These are phyloP conservation scores for Didymella pinodella DNA, from an alignment of 2,329 filamentous ascomycete species.

Conservation along the genomic window DNA sequence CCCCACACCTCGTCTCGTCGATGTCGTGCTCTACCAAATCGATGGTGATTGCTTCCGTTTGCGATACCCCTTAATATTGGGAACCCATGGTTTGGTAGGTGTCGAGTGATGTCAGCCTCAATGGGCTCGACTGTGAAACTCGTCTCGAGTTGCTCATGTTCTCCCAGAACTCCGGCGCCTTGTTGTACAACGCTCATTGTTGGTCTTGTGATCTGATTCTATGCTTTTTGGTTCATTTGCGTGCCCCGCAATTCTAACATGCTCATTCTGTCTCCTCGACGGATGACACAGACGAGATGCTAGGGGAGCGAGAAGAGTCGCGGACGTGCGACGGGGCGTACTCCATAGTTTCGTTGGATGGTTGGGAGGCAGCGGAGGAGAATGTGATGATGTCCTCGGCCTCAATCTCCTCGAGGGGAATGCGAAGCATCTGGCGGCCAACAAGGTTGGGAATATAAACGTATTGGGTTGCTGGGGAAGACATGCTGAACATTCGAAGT, in stretches of 20 bases:
- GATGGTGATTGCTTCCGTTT: slow-evolving; percentile 12
- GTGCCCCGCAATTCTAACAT: slow-evolving; percentile 8
- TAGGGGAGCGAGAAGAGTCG: slow-evolving; percentile 38
- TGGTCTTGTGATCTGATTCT: slow-evolving; percentile 6
- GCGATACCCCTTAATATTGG: slow-evolving; percentile 11
- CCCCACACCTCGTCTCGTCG: slow-evolving; percentile 16
- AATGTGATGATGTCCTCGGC: slow-evolving; percentile 27
- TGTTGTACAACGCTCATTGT: slow-evolving; percentile 13
- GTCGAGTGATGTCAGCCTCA: slow-evolving; percentile 9
- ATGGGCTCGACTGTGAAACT: slow-evolving; percentile 1
- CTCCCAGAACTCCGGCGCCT: slow-evolving; percentile 17
- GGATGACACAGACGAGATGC: slow-evolving; percentile 36
- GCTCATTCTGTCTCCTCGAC: slow-evolving; percentile 30
- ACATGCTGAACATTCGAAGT: slow-evolving; percentile 35
- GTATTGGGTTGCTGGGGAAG: slow-evolving; percentile 42
- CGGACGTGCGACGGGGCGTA: slow-evolving; percentile 29
- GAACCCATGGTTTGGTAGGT: slow-evolving; percentile 8
- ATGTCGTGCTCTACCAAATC: slow-evolving; percentile 15
- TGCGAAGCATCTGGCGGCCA: slow-evolving; percentile 49
- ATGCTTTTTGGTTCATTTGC: slow-evolving; percentile 10
- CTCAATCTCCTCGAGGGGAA: slow-evolving; percentile 40
- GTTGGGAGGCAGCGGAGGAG: slow-evolving; percentile 24
- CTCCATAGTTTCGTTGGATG: slow-evolving; percentile 25
- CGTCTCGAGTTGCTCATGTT: slow-evolving; percentile 14
- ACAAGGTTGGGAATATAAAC: slow-evolving; percentile 52